A percentile compares a stretch with the other conserved stretches of the same genome.
Evolutionary conservation across 495 filamentous ascomycete genomes (phyloP).

Genomic region (Mytilinidion resinicola): DNA sequence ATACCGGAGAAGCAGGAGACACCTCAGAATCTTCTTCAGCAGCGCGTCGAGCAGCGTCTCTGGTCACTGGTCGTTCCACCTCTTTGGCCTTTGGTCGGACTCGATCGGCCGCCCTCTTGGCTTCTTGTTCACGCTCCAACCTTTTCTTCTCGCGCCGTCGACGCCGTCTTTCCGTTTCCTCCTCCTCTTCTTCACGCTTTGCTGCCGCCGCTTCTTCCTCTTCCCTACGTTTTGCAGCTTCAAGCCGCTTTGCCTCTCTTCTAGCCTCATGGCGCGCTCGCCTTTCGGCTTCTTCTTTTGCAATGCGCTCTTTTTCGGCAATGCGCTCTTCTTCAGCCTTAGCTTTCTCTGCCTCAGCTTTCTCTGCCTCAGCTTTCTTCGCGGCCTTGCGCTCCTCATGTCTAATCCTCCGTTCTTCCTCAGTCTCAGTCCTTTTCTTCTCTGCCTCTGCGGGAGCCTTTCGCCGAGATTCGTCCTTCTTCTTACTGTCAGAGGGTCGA

Average conservation of each 20-base stretch:
- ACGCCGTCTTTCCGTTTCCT: conserved; percentile 9
- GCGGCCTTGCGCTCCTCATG: conserved; percentile 4
- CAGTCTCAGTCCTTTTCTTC: conserved; percentile 36
- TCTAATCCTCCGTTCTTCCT: conserved; percentile 7
- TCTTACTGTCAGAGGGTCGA: conserved; percentile 3
- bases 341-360: too few species aligned
- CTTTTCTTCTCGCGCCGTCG: conserved; percentile 9
- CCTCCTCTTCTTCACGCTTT: conserved; percentile 9
- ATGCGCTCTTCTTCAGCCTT: background rate
- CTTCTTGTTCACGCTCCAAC: conserved; percentile 10
- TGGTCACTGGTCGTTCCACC: background rate
- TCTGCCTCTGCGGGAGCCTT: conserved; percentile 82
- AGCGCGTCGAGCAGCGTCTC: conserved; percentile 25
- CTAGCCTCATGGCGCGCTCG: background rate
- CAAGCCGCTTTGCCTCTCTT: background rate
- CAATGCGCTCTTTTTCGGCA: background rate
- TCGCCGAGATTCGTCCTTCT: conserved; percentile 49
- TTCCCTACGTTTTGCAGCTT: conserved; percentile 1
- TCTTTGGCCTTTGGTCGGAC: conserved; percentile 2
- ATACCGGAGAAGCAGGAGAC: conserved; percentile 13
- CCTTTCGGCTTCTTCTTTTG: conserved; percentile 1
- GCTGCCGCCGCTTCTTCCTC: conserved; percentile 5
- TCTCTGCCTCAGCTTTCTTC: conserved; percentile 4
- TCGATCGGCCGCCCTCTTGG: background rate
- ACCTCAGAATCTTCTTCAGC: conserved; percentile 21